These are phyloP conservation scores for Pichia insulana DNA, from an alignment of 805 yeast species.

Conservation along the genomic window DNA sequence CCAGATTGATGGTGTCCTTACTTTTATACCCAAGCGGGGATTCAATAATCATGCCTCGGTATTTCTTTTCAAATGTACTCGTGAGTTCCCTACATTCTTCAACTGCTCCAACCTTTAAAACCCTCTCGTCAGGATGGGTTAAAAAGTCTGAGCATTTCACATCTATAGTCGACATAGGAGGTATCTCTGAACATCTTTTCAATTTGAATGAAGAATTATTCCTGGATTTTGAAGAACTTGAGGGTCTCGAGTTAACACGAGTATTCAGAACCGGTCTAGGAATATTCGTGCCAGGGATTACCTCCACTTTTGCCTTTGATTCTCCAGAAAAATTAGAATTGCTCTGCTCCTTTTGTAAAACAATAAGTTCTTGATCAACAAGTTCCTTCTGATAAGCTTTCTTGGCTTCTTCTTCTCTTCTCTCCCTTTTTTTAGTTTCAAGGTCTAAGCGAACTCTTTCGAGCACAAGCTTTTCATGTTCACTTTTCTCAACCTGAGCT, in stretches of 20 bases:
- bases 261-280: constrained; percentile 42
- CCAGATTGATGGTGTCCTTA: constrained; percentile 22
- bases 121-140: constrained; percentile 49
- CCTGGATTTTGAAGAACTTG: constrained; percentile 10
- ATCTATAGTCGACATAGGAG: constrained; percentile 46
- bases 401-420: not conserved
- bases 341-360: not conserved
- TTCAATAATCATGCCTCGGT: constrained; percentile 49
- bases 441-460: no score
- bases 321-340: not conserved
- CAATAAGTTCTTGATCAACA: not conserved
- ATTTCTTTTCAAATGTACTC: constrained; percentile 46
- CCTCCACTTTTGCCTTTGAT: constrained; percentile 21
- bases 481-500: not conserved
- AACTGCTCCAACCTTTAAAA: constrained; percentile 48
- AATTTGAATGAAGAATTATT: constrained; percentile 6
- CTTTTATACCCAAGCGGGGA: constrained; percentile 46
- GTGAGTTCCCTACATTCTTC: constrained; percentile 36
- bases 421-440: not conserved
- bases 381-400: not conserved
- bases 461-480: no score
- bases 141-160: constrained; percentile 50
- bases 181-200: constrained; percentile 24
- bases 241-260: constrained; percentile 14
- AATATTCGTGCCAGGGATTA: constrained; percentile 53